These are phyloP conservation scores for Chytriomyces confervae DNA, from an alignment of 192 early-diverging fungal species.

Conservation along the genomic window DNA sequence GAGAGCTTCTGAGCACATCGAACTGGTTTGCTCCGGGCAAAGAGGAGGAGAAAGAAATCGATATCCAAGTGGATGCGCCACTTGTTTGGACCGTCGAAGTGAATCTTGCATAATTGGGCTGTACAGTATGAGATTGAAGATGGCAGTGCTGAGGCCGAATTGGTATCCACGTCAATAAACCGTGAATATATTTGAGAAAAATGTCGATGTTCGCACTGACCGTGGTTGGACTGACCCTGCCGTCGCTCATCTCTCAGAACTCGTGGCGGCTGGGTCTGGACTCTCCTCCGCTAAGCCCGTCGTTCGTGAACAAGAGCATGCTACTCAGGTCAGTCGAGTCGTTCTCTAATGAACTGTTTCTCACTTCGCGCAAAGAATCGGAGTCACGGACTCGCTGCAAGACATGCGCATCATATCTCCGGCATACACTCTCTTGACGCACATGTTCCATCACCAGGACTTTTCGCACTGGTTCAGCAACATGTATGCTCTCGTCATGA, in stretches of 20 bases:
- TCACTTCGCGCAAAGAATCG: conserved; percentile 5
- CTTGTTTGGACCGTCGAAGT: conserved; percentile 86
- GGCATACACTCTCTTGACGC: conserved; percentile 34
- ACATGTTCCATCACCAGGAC: conserved; percentile 45
- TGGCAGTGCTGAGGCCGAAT: neutral
- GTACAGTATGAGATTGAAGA: conserved; percentile 5
- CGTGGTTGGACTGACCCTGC: conserved; percentile 29
- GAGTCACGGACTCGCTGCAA: conserved; percentile 20
- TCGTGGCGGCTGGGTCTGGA: conserved; percentile 27
- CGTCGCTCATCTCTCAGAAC: conserved; percentile 34
- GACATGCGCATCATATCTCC: conserved; percentile 32
- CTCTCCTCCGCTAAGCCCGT: conserved; percentile 19
- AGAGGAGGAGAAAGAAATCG: conserved; percentile 51
- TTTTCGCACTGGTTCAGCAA: conserved; percentile 34
- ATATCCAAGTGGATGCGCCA: conserved; percentile 70
- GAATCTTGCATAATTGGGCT: conserved; percentile 11
- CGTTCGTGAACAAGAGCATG: conserved; percentile 23
- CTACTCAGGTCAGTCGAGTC: conserved; percentile 1
- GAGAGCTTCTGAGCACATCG: conserved; percentile 83
- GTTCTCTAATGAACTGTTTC: neutral
- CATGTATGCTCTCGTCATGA: conserved; percentile 29
- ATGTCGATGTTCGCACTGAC: conserved; percentile 4
- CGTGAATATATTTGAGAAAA: neutral
- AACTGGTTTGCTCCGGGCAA: conserved; percentile 66
- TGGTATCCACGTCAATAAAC: neutral